phyloP scores from a whole-genome alignment of 2,329 filamentous ascomycete genomes.

The Colletotrichum sp. region DNA sequence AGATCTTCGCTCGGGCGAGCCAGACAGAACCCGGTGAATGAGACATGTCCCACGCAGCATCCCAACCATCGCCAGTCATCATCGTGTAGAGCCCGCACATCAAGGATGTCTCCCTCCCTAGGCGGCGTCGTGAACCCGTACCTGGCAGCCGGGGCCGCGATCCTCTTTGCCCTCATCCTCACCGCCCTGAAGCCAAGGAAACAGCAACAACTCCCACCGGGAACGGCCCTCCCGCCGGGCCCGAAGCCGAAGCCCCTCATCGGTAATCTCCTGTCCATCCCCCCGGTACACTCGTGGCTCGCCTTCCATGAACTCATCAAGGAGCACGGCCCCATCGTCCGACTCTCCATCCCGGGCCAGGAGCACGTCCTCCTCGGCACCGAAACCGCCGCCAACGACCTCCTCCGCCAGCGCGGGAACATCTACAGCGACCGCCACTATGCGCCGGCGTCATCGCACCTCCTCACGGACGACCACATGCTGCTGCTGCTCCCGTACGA shows the following conservation, averaged over 20 bases:
- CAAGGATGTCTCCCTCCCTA: neutral
- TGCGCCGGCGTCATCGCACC: conserved; percentile 35
- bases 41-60: neutral
- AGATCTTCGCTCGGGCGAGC: neutral
- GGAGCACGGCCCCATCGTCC: conserved; percentile 44
- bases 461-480: conserved; percentile 32
- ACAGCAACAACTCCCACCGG: neutral
- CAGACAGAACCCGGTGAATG: neutral
- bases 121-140: neutral
- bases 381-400: conserved; percentile 44
- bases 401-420: conserved; percentile 41
- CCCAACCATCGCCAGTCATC: neutral
- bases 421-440: conserved; percentile 41
- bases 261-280: conserved; percentile 39
- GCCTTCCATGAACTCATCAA: conserved; percentile 42
- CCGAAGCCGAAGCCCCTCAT: conserved; percentile 23
- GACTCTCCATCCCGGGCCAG: conserved; percentile 45
- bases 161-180: neutral
- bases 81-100: neutral
- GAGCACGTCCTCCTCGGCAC: conserved; percentile 40
- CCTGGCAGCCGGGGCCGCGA: neutral
- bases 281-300: conserved; percentile 41
- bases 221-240: conserved; percentile 11
- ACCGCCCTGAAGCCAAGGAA: neutral
- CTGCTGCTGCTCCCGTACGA: conserved; percentile 34